These are phyloP conservation scores for Suillus hirtellus DNA, from an alignment of 768 basidiomycete species.

Conservation along the genomic window DNA sequence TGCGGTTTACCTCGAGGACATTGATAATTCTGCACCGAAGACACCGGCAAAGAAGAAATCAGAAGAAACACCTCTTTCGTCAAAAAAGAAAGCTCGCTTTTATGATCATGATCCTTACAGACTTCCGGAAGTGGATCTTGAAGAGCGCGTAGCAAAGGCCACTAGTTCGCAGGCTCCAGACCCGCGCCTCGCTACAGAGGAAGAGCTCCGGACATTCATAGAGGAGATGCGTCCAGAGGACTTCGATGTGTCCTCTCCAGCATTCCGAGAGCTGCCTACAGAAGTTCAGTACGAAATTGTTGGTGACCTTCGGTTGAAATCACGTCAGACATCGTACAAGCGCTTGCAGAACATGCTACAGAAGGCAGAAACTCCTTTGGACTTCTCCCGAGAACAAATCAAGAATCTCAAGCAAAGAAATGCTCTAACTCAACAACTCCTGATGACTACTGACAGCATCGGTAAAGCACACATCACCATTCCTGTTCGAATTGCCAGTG, in stretches of 20 bases:
- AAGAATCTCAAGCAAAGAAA: slow-evolving; percentile 88
- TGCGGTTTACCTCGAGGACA: slow-evolving; percentile 88
- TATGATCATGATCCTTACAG: slow-evolving; percentile 88
- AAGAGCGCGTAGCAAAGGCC: slow-evolving; percentile 59
- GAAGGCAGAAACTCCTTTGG: slow-evolving; percentile 77
- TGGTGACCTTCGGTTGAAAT: slow-evolving; percentile 92
- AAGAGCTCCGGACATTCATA: slow-evolving; percentile 89
- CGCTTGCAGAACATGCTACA: slow-evolving; percentile 90
- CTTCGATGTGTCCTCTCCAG: slow-evolving; percentile 87
- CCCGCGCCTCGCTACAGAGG: slow-evolving; percentile 93
- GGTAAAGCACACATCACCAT: slow-evolving; percentile 89
- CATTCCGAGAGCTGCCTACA: slow-evolving; percentile 89
- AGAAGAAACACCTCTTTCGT: slow-evolving; percentile 41
- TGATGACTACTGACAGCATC: slow-evolving; percentile 90
- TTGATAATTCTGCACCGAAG: slow-evolving; percentile 54
- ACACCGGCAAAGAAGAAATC: slow-evolving; percentile 43
- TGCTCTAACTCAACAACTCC: slow-evolving; percentile 86
- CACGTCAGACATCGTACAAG: slow-evolving; percentile 89
- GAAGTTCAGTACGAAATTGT: slow-evolving; percentile 99
- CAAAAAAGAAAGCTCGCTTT: slow-evolving; percentile 62
- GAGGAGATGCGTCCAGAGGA: slow-evolving; percentile 96
- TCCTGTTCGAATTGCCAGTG: slow-evolving; percentile 92
- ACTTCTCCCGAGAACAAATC: slow-evolving; percentile 97
- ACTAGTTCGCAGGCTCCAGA: slow-evolving; percentile 69
- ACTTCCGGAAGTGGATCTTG: slow-evolving; percentile 82